Percentiles rank a stretch among this genome's conserved stretches.
Conservation (phyloP, 768 basidiomycete species). For the Termitomyces sp. region DNA sequence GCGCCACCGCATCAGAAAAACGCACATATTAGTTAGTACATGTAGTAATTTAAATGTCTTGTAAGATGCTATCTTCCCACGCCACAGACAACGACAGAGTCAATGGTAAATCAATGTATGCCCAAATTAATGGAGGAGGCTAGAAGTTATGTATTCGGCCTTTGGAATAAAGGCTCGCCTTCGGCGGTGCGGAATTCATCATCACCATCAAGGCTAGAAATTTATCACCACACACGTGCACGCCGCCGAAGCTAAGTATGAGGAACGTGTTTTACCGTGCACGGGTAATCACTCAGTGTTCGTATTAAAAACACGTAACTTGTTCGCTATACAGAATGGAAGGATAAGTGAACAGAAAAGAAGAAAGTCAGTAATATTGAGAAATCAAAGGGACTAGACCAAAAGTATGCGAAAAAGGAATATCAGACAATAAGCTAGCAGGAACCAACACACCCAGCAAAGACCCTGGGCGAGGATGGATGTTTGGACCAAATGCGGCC, state of each 20-base stretch:
- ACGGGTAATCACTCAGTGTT: no score
- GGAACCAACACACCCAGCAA: no score
- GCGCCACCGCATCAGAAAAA: not conserved
- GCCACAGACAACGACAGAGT: not conserved
- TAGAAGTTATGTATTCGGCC: no score
- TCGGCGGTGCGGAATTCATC: no score
- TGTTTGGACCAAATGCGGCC: not conserved
- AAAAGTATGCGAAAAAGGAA: not conserved
- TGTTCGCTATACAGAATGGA: not conserved
- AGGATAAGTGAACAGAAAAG: not conserved
- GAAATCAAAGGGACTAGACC: not conserved
- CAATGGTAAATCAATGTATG: no score
- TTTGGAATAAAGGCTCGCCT: no score
- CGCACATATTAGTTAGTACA: not conserved
- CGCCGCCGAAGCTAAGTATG: no score
- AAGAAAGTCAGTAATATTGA: not conserved
- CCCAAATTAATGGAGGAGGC: no score
- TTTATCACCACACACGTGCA: no score
- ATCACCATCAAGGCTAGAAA: no score
- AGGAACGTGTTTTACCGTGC: no score
- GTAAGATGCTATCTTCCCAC: not conserved
- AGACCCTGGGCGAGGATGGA: no score
- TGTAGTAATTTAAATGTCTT: not conserved
- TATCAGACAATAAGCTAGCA: not conserved
- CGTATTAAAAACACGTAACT: not conserved